Evolutionary conservation across 75 land plant species (phyloP).

Genomic region (Isoetes taiwanensis): DNA sequence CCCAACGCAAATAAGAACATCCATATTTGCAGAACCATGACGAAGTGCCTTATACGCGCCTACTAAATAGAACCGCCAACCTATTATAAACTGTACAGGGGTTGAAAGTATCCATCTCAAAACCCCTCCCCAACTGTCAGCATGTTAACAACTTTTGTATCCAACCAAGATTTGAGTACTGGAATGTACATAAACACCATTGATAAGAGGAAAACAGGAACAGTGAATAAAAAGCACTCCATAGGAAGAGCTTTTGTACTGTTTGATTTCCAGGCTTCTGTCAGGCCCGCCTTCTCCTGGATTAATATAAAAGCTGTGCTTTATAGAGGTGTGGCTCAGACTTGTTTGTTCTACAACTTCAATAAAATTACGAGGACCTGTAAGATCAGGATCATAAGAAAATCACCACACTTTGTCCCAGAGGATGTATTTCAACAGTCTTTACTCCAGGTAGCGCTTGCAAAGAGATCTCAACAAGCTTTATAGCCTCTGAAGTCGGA

Average conservation of each 20-base stretch:
- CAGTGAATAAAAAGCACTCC: conserved; percentile 77
- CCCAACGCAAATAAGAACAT: conserved; percentile 85
- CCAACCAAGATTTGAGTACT: conserved; percentile 42
- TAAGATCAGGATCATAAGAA: conserved; percentile 51
- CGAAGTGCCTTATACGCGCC: conserved; percentile 45
- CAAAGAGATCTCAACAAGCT: conserved; percentile 35
- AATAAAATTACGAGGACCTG: conserved; percentile 55
- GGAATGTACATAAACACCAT: conserved; percentile 82
- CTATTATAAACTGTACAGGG: conserved; percentile 82
- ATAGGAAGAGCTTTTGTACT: conserved; percentile 49
- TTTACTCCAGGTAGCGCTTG: conserved; percentile 47
- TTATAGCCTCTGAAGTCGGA: conserved; percentile 17
- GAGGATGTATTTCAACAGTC: conserved; percentile 17
- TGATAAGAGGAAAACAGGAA: conserved; percentile 71
- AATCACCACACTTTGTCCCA: conserved; percentile 19
- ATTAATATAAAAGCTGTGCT: conserved; percentile 38
- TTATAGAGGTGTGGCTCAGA: conserved; percentile 25
- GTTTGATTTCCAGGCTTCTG: conserved; percentile 30
- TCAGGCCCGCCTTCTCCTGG: conserved; percentile 44
- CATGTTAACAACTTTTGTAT: conserved; percentile 39
- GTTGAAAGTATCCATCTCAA: conserved; percentile 80
- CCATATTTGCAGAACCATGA: conserved; percentile 83
- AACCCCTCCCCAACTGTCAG: conserved; percentile 48
- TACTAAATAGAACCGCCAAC: conserved; percentile 53
- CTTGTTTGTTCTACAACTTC: conserved; percentile 38